Conservation (phyloP, 2,329 filamentous ascomycete species). For the Pseudodiploospora longispora region DNA sequence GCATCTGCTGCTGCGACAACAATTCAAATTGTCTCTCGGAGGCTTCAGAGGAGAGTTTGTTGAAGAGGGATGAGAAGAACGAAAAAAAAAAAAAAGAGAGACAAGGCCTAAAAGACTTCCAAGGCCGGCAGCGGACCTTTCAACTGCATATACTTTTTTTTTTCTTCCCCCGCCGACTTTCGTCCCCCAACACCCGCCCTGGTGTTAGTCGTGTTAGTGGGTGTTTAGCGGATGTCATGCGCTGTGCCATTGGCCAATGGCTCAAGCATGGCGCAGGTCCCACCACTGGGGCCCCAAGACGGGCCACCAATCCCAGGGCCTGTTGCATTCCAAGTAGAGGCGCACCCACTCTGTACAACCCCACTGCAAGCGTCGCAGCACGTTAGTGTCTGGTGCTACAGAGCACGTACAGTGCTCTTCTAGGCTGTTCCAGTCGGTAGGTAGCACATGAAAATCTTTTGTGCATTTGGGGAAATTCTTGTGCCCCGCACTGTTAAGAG, state of each 20-base stretch:
- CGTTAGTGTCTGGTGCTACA: too few relatives aligned
- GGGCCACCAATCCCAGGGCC: conserved; percentile 3
- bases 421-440: too few relatives aligned
- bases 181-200: background rate
- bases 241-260: conserved; percentile 10
- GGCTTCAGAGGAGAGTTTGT: background rate
- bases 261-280: conserved; percentile 2
- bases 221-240: background rate
- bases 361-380: too few relatives aligned
- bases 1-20: conserved; percentile 18
- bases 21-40: background rate
- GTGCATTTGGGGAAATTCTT: too few relatives aligned
- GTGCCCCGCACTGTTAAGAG: too few relatives aligned
- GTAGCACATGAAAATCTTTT: too few relatives aligned
- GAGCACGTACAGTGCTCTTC: too few relatives aligned
- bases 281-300: conserved; percentile 3
- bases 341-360: too few relatives aligned
- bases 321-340: background rate
- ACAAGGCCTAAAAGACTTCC: conserved; percentile 5
- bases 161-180: conserved; percentile 3
- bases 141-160: conserved; percentile 8
- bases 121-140: conserved; percentile 2
- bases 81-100: conserved; percentile 6
- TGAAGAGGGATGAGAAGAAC: conserved; percentile 5
- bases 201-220: too few relatives aligned